Base-by-base conservation (phyloP, 345 rosid species). In the Pugionium dolabratum region DNA sequence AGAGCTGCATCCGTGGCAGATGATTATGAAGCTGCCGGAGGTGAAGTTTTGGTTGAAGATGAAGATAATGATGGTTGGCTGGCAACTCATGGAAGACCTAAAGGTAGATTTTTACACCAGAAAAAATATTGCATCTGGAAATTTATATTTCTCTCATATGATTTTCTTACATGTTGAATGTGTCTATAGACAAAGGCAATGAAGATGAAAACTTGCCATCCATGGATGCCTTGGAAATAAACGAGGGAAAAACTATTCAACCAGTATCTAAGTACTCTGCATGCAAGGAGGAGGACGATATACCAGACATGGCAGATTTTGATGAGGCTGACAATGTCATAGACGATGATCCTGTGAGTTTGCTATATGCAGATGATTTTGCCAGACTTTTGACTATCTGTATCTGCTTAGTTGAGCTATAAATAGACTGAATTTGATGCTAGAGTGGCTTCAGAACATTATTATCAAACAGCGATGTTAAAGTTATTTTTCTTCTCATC, bases 31-130 rank as follows among this genome's bases (percentile, higher is more conserved):
- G 91, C 92, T 75, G 84, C 92, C 25, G 95, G 98, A 71, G 96
- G 95, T 46, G 98, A 91, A 81, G 81, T 91, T 73, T 79, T 87
- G 59, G 84, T 89, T 60, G 98, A 91, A 67, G 78, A 84, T 77
- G 98, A 91, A 74, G 96, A 91, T 67, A 78, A 84, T 77, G 98
- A 91, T 70, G 98, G 95, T 61, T 91, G 98, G 98, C 72, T 89
- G 55, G 98, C 98, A n/a, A 91, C 98, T 64, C 96, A 91, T 58
- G 98, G 98, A 47, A 89, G 81, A 71, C 98, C 96, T 33, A 86
- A 82, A 89, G 98, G 98, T 91, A 44, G 18, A 7, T 45, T 53
- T 5, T 46, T 39, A 4, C 40, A 4, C 4, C 28, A 25, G 50
- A 46, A 58, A 47, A 18, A 18, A 30, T 32, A 9, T 36, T 4